Conservation (phyloP, 805 yeast genomes). For the Kuraishia cidri region DNA sequence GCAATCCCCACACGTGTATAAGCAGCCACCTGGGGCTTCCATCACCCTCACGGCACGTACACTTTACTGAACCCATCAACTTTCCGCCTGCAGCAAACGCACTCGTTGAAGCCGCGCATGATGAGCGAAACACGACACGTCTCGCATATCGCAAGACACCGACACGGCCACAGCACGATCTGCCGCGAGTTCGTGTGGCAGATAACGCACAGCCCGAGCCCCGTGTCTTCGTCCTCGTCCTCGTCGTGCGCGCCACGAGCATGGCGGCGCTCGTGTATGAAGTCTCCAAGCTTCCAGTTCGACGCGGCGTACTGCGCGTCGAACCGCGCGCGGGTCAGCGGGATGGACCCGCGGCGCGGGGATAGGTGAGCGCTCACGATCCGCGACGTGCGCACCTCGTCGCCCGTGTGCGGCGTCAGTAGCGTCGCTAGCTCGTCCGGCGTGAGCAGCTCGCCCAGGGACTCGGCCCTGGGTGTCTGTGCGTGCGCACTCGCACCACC, state of each 20-base stretch:
- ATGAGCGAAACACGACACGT: conserved; percentile 70
- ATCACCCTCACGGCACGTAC: conserved; percentile 54
- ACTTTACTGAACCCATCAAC: conserved; percentile 63
- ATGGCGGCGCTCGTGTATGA: conserved; percentile 13
- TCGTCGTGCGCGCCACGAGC: conserved; percentile 8
- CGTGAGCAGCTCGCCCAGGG: conserved; percentile 6
- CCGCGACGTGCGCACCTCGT: conserved; percentile 3
- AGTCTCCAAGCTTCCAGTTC: conserved; percentile 13
- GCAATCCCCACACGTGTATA: too few species aligned
- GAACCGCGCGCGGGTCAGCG: conserved; percentile 19
- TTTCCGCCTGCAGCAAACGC: conserved; percentile 76
- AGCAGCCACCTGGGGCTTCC: too few species aligned
- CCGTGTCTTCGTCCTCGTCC: conserved; percentile 20
- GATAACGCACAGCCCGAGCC: conserved; percentile 58
- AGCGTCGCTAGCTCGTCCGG: conserved; percentile 6
- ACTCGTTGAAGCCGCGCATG: conserved; percentile 61
- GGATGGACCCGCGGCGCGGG: not conserved
- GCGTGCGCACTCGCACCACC: too few species aligned
- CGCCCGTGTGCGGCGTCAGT: conserved; percentile 2
- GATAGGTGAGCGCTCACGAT: conserved; percentile 7
- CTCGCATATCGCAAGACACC: conserved; percentile 84
- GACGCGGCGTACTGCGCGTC: conserved; percentile 11
- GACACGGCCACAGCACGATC: conserved; percentile 88
- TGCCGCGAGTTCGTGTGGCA: conserved; percentile 72
- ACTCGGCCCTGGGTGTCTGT: conserved; percentile 4